These are phyloP conservation scores for Aspergillus aculeatus DNA, from an alignment of 2,329 filamentous ascomycete species.

Conservation along the genomic window DNA sequence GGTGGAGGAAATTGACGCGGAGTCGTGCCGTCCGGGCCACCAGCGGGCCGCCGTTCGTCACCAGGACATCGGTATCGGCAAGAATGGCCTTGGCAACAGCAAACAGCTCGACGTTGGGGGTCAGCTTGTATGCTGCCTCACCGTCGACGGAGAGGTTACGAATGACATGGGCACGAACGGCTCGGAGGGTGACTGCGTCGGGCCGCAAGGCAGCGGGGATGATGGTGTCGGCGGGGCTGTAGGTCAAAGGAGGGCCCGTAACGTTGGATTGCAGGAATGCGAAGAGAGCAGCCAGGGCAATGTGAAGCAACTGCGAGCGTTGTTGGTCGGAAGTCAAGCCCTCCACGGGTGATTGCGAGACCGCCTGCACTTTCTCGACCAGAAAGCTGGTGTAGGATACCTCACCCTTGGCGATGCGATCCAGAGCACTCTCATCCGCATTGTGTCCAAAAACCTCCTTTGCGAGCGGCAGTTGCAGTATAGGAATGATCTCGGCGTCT, in stretches of 20 bases:
- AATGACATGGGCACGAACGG: constrained; percentile 62
- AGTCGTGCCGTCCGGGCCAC: constrained; percentile 61
- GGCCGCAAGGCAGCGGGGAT: constrained; percentile 44
- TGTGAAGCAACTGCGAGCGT: constrained; percentile 48
- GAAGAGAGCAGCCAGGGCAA: constrained; percentile 69
- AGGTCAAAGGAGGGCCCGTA: constrained; percentile 76
- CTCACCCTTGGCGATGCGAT: constrained; percentile 32
- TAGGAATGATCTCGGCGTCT: constrained; percentile 32
- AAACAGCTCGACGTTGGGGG: constrained; percentile 80
- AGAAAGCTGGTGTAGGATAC: constrained; percentile 40
- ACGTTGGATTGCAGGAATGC: constrained; percentile 84
- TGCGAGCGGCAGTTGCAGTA: constrained; percentile 38
- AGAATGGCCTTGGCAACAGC: constrained; percentile 67
- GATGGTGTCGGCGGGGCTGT: constrained; percentile 51
- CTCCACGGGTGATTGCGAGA: constrained; percentile 20
- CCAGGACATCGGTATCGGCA: constrained; percentile 49
- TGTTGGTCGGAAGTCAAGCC: constrained; percentile 27
- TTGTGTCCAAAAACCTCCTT: constrained; percentile 41
- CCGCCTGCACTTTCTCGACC: constrained; percentile 31
- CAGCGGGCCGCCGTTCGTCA: constrained; percentile 41
- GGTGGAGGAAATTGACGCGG: constrained; percentile 71
- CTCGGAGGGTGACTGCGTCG: constrained; percentile 44
- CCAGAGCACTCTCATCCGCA: constrained; percentile 27
- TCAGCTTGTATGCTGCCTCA: constrained; percentile 79
- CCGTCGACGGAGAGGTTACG: constrained; percentile 74